phyloP scores from a whole-genome alignment of 169 alveolate genomes.

The Amoebophrya sp. region DNA sequence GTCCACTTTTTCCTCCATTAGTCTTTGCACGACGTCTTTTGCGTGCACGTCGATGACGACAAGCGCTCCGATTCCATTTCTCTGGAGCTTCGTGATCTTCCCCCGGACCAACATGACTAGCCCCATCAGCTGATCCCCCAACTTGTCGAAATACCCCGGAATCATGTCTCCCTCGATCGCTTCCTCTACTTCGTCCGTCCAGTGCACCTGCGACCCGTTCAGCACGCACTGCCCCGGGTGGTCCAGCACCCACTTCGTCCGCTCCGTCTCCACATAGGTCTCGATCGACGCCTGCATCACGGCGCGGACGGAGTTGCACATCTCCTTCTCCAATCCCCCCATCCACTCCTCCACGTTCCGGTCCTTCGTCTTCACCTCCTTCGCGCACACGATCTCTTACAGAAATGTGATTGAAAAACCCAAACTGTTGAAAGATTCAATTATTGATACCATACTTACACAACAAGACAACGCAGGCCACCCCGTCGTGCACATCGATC shows the following conservation, averaged over 20 bases:
- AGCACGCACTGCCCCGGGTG: conserved; percentile 83
- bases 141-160: conserved; percentile 41
- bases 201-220: conserved; percentile 73
- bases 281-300: background rate
- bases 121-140: conserved; percentile 60
- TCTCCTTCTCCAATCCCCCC: conserved; percentile 26
- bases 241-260: conserved; percentile 76
- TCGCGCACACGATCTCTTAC: too few species aligned
- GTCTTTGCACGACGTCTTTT: conserved; percentile 66
- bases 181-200: conserved; percentile 81
- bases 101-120: conserved; percentile 68
- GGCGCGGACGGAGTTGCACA: conserved; percentile 25
- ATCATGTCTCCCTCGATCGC: conserved; percentile 57
- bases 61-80: conserved; percentile 73
- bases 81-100: conserved; percentile 59
- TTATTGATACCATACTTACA: too few species aligned
- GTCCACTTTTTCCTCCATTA: conserved; percentile 45
- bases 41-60: conserved; percentile 90
- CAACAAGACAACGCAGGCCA: too few species aligned
- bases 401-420: too few species aligned
- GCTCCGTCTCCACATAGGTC: conserved; percentile 44
- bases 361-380: too few species aligned
- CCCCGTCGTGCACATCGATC: too few species aligned
- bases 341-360: conserved; percentile 30
- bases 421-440: too few species aligned